A percentile compares a stretch with the other conserved stretches of the same genome.
Evolutionary conservation across 2,329 filamentous ascomycete species (phyloP).

Genomic region (Fusarium graminum): DNA sequence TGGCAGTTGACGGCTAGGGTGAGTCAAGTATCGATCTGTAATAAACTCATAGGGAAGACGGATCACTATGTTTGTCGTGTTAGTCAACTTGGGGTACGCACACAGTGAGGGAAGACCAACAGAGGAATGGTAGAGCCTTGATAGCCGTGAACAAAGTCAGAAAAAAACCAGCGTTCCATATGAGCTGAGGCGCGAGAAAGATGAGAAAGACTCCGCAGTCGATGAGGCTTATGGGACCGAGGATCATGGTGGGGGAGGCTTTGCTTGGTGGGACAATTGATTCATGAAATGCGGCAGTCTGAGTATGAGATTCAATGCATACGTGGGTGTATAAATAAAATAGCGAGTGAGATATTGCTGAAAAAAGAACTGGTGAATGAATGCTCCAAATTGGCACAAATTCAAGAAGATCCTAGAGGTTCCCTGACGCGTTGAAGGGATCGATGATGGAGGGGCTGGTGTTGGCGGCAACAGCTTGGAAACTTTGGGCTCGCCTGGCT

Average conservation of each 20-base stretch:
- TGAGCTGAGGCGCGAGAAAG: slow-evolving; percentile 78
- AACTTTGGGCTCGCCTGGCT: slow-evolving; percentile 11
- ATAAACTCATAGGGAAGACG: slow-evolving; percentile 50
- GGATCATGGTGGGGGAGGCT: slow-evolving; percentile 69
- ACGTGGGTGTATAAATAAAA: slow-evolving; percentile 1
- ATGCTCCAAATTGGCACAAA: slow-evolving; percentile 16
- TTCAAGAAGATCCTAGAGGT: slow-evolving; percentile 12
- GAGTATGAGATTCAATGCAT: background rate
- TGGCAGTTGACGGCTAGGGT: slow-evolving; percentile 57
- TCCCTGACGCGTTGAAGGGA: slow-evolving; percentile 37
- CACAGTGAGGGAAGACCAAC: slow-evolving; percentile 59
- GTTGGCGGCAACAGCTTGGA: slow-evolving; percentile 7
- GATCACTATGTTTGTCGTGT: slow-evolving; percentile 44
- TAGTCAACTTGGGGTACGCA: slow-evolving; percentile 18
- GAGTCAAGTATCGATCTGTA: slow-evolving; percentile 51
- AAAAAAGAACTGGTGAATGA: background rate
- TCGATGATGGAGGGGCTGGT: slow-evolving; percentile 44
- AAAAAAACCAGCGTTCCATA: slow-evolving; percentile 75
- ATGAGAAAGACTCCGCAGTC: slow-evolving; percentile 81
- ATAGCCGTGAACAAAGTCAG: slow-evolving; percentile 69
- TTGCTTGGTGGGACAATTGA: slow-evolving; percentile 9
- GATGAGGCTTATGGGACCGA: slow-evolving; percentile 79
- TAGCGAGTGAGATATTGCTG: background rate
- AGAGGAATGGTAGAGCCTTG: slow-evolving; percentile 75
- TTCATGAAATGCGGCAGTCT: slow-evolving; percentile 26